Evolutionary conservation across 202 grass and related monocot genomes (phyloP).

Genomic region (Brachypodium distachyon): DNA sequence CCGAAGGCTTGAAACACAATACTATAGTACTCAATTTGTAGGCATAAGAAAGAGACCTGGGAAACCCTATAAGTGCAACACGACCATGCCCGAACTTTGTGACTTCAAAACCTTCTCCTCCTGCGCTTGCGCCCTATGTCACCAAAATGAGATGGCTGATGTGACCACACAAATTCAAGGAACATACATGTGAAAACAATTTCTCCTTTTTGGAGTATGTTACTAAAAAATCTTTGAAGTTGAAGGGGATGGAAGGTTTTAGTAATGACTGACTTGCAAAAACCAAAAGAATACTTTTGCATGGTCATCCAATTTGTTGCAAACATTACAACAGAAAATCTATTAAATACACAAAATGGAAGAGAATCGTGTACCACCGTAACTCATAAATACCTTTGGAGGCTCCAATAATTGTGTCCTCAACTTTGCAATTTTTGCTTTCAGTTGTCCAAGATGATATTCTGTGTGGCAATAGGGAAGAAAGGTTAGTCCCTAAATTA

Average conservation of each 20-base stretch:
- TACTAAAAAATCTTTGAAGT: neutral
- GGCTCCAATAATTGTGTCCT: conserved; percentile 97
- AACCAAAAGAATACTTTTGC: neutral
- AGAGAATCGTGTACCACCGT: neutral
- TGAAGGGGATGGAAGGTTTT: neutral
- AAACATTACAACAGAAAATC: neutral
- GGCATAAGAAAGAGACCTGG: conserved; percentile 53
- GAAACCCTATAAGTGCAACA: conserved; percentile 98
- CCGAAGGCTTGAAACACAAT: neutral
- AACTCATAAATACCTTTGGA: conserved; percentile 63
- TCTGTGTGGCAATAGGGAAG: conserved; percentile 34
- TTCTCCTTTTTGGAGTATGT: neutral
- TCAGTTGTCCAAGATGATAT: conserved; percentile 97
- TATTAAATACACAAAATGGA: too few relatives aligned
- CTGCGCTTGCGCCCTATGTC: conserved; percentile 71
- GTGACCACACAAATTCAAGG: neutral
- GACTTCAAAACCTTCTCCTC: conserved; percentile 99
- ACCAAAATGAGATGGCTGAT: conserved; percentile 16
- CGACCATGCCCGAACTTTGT: conserved; percentile 98
- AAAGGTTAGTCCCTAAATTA: conserved; percentile 8
- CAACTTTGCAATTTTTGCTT: conserved; percentile 96
- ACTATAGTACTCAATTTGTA: neutral
- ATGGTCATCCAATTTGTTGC: neutral
- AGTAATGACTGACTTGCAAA: neutral
- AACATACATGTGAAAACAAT: neutral